phyloP scores from a whole-genome alignment of 2,329 filamentous ascomycete species.

The Eutypa lata region DNA sequence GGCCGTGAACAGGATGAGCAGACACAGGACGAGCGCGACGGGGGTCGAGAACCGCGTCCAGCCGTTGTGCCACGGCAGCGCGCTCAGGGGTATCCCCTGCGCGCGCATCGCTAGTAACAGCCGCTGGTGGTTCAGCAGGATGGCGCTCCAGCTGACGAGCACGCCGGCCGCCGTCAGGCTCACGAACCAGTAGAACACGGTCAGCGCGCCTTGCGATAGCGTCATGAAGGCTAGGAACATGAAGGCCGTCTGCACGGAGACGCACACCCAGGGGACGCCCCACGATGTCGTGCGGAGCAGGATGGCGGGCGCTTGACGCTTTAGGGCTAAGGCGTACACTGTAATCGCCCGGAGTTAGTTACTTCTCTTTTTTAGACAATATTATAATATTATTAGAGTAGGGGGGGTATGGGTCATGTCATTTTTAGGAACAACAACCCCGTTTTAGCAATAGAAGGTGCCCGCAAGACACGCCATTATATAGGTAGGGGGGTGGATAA shows the following conservation, averaged over 20 bases:
- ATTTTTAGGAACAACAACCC: no score
- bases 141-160: slow-evolving; percentile 60
- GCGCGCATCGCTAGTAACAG: slow-evolving; percentile 50
- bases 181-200: slow-evolving; percentile 65
- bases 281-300: slow-evolving; percentile 50
- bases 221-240: slow-evolving; percentile 58
- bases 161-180: slow-evolving; percentile 60
- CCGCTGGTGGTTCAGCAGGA: slow-evolving; percentile 58
- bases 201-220: slow-evolving; percentile 54
- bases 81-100: slow-evolving; percentile 48
- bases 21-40: slow-evolving; percentile 55
- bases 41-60: slow-evolving; percentile 59
- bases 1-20: slow-evolving; percentile 66
- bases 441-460: no score
- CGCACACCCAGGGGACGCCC: slow-evolving; percentile 56
- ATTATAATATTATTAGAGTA: no score
- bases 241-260: slow-evolving; percentile 51
- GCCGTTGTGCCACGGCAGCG: slow-evolving; percentile 60
- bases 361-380: no score
- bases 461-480: no score
- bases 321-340: slow-evolving; percentile 59
- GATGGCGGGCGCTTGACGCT: slow-evolving; percentile 54
- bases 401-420: no score
- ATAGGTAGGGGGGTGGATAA: no score
- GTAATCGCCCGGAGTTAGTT: no score